phyloP scores from a whole-genome alignment of 129 eudicot genomes.

The Erigeron canadensis region DNA sequence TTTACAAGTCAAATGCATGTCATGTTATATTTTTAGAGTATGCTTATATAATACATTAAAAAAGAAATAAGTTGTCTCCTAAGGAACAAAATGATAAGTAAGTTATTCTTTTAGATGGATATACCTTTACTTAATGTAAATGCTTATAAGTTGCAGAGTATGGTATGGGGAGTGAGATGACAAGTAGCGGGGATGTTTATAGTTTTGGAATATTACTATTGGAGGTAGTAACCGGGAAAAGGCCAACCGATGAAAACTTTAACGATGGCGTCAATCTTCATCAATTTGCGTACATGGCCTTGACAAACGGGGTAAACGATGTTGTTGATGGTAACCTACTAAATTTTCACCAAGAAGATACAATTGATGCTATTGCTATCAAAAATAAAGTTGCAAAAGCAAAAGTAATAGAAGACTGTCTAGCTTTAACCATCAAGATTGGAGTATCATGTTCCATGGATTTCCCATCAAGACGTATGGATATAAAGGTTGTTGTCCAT shows the following conservation, averaged over 20 bases:
- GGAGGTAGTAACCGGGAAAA: neutral
- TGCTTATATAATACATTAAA: no score
- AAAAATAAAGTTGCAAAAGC: neutral
- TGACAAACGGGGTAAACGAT: neutral
- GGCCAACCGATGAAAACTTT: neutral
- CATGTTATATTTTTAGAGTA: no score
- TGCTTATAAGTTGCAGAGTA: neutral
- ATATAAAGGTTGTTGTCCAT: neutral
- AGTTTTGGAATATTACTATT: slow-evolving; percentile 1
- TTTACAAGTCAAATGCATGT: no score
- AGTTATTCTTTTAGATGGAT: neutral
- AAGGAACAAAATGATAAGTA: no score
- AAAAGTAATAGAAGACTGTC: neutral
- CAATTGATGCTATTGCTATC: neutral
- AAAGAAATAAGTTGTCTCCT: no score
- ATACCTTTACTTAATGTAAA: neutral
- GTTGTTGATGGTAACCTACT: neutral
- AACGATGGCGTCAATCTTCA: neutral
- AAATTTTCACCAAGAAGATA: neutral
- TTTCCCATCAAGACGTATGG: neutral
- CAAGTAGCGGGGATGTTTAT: neutral
- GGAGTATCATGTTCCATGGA: neutral
- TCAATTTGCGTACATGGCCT: neutral
- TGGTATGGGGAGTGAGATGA: neutral
- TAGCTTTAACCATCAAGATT: neutral